These are phyloP conservation scores for Albizia julibrissin DNA, from an alignment of 306 rosid species.

Conservation along the genomic window DNA sequence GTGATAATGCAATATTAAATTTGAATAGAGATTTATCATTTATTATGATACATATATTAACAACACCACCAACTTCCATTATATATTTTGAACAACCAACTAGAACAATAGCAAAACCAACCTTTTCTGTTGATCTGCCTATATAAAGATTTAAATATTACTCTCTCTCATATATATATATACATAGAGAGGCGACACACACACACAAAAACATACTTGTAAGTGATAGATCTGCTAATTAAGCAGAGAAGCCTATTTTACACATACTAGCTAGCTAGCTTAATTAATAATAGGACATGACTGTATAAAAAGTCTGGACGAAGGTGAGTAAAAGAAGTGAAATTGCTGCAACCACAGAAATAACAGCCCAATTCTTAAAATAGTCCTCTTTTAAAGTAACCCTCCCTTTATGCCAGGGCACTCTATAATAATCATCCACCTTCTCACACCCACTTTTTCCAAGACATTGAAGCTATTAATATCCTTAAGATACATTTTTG, in stretches of 20 bases:
- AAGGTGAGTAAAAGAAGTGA: neutral
- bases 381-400: neutral
- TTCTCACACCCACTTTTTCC: too few relatives aligned
- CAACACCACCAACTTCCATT: neutral
- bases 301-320: neutral
- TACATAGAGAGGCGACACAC: neutral
- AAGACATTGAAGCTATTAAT: too few relatives aligned
- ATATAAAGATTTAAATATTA: too few relatives aligned
- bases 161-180: too few relatives aligned
- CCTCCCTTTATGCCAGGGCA: neutral
- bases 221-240: neutral
- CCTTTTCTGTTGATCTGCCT: too few relatives aligned
- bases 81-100: neutral
- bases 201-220: neutral
- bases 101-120: neutral
- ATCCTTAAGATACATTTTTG: too few relatives aligned
- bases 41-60: neutral
- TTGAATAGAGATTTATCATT: too few relatives aligned
- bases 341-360: neutral
- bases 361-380: neutral
- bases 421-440: neutral
- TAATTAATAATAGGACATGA: neutral
- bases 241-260: neutral
- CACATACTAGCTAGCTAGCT: neutral
- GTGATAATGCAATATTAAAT: neutral